Percentiles rank a stretch among this genome's conserved stretches.
These are phyloP conservation scores for Cucurbita ficifolia DNA, from an alignment of 306 rosid species.

Conservation along the genomic window DNA sequence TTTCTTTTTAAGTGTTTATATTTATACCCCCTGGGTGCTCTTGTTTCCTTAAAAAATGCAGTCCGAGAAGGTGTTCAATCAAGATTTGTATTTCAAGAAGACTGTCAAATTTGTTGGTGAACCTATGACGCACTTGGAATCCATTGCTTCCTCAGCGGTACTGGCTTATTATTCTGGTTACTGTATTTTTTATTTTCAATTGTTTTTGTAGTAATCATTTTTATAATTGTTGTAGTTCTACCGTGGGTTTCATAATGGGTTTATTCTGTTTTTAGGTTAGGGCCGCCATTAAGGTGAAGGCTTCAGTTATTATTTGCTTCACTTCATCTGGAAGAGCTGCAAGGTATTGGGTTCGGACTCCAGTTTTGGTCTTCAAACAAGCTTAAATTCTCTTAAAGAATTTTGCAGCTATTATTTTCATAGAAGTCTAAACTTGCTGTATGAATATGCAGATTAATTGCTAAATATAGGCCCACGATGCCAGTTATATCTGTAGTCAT, in stretches of 20 bases:
- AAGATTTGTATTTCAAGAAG: slow-evolving; percentile 84
- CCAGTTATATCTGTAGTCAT: slow-evolving; percentile 39
- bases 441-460: slow-evolving; percentile 26
- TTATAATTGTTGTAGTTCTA: background rate
- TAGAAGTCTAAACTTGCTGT: background rate
- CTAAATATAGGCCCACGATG: slow-evolving; percentile 46
- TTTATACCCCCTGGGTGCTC: background rate
- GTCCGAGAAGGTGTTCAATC: slow-evolving; percentile 99
- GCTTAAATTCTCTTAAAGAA: background rate
- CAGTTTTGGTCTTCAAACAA: background rate
- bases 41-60: slow-evolving; percentile 15
- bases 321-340: slow-evolving; percentile 99
- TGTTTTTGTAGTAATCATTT: background rate
- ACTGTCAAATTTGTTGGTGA: slow-evolving; percentile 88
- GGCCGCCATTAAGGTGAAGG: slow-evolving; percentile 98
- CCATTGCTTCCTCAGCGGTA: slow-evolving; percentile 86
- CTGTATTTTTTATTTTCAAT: background rate
- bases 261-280: slow-evolving; percentile 42
- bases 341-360: slow-evolving; percentile 26
- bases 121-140: slow-evolving; percentile 97
- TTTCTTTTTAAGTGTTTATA: background rate
- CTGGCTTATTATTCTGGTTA: background rate
- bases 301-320: slow-evolving; percentile 83
- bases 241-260: background rate
- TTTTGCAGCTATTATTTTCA: background rate